Evolutionary conservation across 1,139 yeast genomes (phyloP).

Genomic region (Geotrichum candidum): DNA sequence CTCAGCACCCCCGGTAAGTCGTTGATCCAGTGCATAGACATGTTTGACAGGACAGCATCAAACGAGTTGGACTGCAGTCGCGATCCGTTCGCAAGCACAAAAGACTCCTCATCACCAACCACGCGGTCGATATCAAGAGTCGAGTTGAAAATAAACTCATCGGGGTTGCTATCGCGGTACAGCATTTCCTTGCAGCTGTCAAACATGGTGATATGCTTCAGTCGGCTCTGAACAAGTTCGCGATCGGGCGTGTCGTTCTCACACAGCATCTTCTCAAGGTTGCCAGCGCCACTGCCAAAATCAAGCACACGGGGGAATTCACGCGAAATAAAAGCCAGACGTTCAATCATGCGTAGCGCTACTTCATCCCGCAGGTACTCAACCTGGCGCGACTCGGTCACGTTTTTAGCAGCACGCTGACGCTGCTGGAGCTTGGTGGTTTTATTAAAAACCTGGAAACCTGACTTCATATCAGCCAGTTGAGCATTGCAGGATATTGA

Average conservation of each 20-base stretch:
- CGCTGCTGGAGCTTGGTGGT: conserved; percentile 55
- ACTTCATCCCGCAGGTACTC: conserved; percentile 75
- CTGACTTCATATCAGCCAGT: conserved; percentile 5
- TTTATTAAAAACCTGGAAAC: conserved; percentile 60
- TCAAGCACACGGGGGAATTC: conserved; percentile 58
- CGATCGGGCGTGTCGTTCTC: conserved; percentile 42
- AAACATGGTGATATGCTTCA: conserved; percentile 57
- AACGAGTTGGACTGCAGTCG: conserved; percentile 37
- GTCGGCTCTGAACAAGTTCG: conserved; percentile 44
- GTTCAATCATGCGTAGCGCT: conserved; percentile 64
- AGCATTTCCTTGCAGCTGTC: conserved; percentile 57
- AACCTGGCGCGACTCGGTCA: conserved; percentile 48
- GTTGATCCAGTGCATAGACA: conserved; percentile 80
- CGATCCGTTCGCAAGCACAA: conserved; percentile 17
- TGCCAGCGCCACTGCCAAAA: conserved; percentile 70
- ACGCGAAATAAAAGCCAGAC: conserved; percentile 68
- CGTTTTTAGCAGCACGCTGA: conserved; percentile 44
- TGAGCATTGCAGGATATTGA: neutral
- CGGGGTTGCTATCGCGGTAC: conserved; percentile 43
- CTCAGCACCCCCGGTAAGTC: conserved; percentile 62
- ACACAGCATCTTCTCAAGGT: conserved; percentile 41
- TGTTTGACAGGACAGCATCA: conserved; percentile 70
- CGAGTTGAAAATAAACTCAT: conserved; percentile 37
- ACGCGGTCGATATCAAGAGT: conserved; percentile 43
- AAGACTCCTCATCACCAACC: conserved; percentile 61